Base-by-base conservation (phyloP, 2,329 filamentous ascomycete genomes). In the Penicillium sp. region DNA sequence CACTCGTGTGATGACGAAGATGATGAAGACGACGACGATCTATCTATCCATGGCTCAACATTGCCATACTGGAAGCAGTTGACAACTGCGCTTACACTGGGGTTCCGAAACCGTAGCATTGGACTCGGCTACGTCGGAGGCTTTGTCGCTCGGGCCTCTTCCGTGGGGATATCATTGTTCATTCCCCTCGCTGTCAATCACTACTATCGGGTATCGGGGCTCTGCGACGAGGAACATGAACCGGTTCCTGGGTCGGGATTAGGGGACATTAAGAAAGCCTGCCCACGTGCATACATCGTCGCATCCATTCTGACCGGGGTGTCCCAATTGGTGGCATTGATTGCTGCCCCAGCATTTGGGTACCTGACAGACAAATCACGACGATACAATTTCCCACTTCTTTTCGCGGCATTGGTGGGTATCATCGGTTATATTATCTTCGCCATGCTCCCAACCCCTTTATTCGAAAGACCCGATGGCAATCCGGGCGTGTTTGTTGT, bases 141-240 rank as follows among this genome's bases (percentile, higher is more conserved):
- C 1, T 97, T 97, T 68, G 93, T 99, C 2, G 93, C 92, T 10
- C 87, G 94, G 55, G 92, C 94, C 8, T 97, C 92, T 0, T 96
- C 92, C 0, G 94, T 99, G 5, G 93, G 90, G 51, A 96, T 99
- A 63, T 95, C 91, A 0, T 84, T 97, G 6, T 99, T 97, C 76
- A 89, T 99, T 53, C 94, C 94, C 0, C 83, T 99, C 2, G 95
- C 90, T 70, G 86, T 97, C 66, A 97, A 97, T 71, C 87, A 91
- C 25, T 96, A 91, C 74, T 97, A 93, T 74, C 89, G 93, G 61
- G 79, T 81, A 48, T 88, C 88, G 52, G 92, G 91, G 2, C 88
- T 90, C 63, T 97, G 94, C 76, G 82, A 85, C 31, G 76, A 74
- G 16, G 69, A 76, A 33, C 65, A 68, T 50, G 63, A 62, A 13